Base-by-base conservation (phyloP, 768 basidiomycete species). In the Tylopilus sp. region DNA sequence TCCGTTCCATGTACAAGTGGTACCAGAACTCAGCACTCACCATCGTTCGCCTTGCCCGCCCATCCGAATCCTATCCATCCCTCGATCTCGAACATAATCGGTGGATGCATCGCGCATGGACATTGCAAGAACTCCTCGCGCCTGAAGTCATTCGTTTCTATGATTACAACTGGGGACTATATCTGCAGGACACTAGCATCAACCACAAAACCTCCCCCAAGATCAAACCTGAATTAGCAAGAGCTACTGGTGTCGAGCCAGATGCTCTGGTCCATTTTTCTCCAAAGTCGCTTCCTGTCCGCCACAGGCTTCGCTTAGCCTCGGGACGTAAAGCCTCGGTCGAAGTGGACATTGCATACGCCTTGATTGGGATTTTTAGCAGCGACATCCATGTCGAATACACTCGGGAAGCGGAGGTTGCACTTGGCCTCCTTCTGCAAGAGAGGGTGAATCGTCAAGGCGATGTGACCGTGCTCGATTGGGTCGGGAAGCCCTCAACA, bases 401-500 rank as follows among this genome's bases (percentile, higher is more conserved):
- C 4, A 5, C 9, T n/a, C 31, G 50, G 4, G 53, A 56, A n/a
- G 22, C 26, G 6, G 50, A 51, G 0, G 25, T 40, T 4, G 56
- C 57, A 1, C 57, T 58, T 18, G 57, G 57, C 2, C 45, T 33
- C 1, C 56, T 58, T 18, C 22, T 58, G 6, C 51, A 58, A n/a
- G 59, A 61, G 30, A 40, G 45, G 2, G 47, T 60, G 10, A 43
- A 48, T 23, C 59, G 52, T 6, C 40, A 44, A 23, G 44, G 49
- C n/a, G 60, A 58, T 7, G n/a, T 28, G 11, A 48, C 51, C 7
- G 57, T 58, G n/a, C 51, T 62, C 4, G 60, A 62, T 49, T 61
- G 60, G 60, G 7, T 53, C 5, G 60, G 60, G 21, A 17, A 35
- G 12, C 15, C 57, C 22, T 62, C 60, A 1, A 42, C 21, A 15